phyloP scores from a whole-genome alignment of 2,329 filamentous ascomycete genomes.

The Capronia epimyces region DNA sequence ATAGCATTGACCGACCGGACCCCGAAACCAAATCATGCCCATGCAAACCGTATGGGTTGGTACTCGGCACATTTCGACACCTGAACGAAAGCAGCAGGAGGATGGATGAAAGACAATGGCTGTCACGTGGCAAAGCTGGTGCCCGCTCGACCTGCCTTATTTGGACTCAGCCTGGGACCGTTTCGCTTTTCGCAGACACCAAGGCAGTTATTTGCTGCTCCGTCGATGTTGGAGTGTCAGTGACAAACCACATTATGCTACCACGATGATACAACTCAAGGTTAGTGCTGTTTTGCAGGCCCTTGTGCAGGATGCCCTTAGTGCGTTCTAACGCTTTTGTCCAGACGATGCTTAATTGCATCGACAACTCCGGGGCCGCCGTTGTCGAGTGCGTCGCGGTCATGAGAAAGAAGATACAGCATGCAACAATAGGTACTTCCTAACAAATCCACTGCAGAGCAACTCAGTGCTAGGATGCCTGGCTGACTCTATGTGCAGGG shows the following conservation, averaged over 20 bases:
- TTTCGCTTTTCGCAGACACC: not conserved
- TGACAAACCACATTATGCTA: constrained; percentile 31
- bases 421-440: constrained; percentile 73
- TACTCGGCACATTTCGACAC: too few relatives aligned
- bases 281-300: constrained; percentile 33
- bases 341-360: constrained; percentile 96
- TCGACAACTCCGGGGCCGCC: constrained; percentile 98
- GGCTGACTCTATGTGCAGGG: constrained; percentile 51
- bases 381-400: constrained; percentile 95
- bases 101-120: too few relatives aligned
- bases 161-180: not conserved
- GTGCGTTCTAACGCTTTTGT: not conserved
- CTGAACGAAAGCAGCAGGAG: too few relatives aligned
- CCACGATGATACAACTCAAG: constrained; percentile 89
- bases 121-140: too few relatives aligned
- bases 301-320: not conserved
- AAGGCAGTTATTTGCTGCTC: not conserved
- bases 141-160: not conserved
- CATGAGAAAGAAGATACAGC: constrained; percentile 76
- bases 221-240: not conserved
- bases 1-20: too few relatives aligned
- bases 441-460: too few relatives aligned
- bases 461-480: too few relatives aligned
- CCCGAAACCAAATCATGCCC: too few relatives aligned
- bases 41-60: too few relatives aligned